phyloP scores from a whole-genome alignment of 2,329 filamentous ascomycete species.

The Fusarium succisae region DNA sequence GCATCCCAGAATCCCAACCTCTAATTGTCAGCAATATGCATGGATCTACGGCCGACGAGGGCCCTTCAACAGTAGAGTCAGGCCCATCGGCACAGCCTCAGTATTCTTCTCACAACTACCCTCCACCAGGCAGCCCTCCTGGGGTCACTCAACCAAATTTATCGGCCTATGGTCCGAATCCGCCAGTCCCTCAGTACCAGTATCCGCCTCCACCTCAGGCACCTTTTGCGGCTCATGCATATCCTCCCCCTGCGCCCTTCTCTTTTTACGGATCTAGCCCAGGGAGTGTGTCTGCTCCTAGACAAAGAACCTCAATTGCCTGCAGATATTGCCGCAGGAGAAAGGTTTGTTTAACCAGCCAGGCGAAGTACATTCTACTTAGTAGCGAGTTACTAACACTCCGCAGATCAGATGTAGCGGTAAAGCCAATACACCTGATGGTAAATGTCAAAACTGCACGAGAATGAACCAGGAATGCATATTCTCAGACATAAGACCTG shows the following conservation, averaged over 20 bases:
- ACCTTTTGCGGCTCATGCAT: not conserved
- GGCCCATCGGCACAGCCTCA: not conserved
- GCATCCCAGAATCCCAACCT: no score
- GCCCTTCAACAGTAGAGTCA: accelerated
- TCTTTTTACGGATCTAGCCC: accelerated
- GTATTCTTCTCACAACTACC: not conserved
- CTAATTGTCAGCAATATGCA: not conserved
- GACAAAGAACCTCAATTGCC: not conserved
- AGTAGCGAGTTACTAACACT: not conserved
- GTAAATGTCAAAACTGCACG: not conserved
- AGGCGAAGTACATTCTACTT: accelerated
- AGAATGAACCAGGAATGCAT: not conserved
- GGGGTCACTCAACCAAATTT: accelerated
- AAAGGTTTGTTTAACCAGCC: not conserved
- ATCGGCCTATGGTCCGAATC: accelerated
- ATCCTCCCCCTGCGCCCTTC: accelerated
- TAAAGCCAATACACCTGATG: accelerated
- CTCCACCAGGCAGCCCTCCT: not conserved
- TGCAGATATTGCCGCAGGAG: not conserved
- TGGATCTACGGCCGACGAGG: accelerated
- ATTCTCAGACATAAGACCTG: accelerated
- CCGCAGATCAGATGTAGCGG: not conserved
- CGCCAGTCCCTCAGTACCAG: accelerated
- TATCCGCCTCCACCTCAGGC: not conserved
- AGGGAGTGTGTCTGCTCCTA: not conserved